Evolutionary conservation across 83 land plant genomes (phyloP).

Genomic region (Picea engelmannii): DNA sequence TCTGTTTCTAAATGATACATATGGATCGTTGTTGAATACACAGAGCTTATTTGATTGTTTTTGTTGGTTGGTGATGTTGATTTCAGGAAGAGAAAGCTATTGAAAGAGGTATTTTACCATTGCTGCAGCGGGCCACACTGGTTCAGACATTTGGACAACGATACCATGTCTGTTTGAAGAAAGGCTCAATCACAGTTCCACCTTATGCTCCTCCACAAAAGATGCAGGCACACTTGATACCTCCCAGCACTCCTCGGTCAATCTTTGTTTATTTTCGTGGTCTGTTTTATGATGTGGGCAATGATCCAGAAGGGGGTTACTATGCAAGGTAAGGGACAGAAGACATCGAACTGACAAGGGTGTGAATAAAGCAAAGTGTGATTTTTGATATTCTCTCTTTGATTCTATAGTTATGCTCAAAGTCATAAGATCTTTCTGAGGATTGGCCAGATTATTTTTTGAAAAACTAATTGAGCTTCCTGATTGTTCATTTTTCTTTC

Average conservation of each 20-base stretch:
- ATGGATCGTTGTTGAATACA: neutral
- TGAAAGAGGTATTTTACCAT: slow-evolving; percentile 72
- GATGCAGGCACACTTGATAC: slow-evolving; percentile 81
- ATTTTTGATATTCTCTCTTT: neutral
- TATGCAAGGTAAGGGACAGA: slow-evolving; percentile 72
- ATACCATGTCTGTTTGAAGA: slow-evolving; percentile 87
- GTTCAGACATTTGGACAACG: slow-evolving; percentile 88
- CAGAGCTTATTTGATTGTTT: slow-evolving; percentile 7
- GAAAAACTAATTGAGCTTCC: neutral
- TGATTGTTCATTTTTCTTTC: neutral
- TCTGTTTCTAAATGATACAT: neutral
- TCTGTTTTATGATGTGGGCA: slow-evolving; percentile 77
- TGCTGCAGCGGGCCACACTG: slow-evolving; percentile 78
- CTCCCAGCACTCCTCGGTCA: slow-evolving; percentile 77
- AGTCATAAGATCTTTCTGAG: neutral
- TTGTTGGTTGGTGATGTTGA: slow-evolving; percentile 9
- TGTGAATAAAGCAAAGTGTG: neutral
- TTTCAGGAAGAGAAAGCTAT: slow-evolving; percentile 84
- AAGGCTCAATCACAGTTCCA: slow-evolving; percentile 79
- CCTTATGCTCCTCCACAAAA: slow-evolving; percentile 93
- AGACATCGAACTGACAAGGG: no score
- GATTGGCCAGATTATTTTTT: slow-evolving; percentile 1
- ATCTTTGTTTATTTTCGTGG: slow-evolving; percentile 89
- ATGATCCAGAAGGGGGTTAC: slow-evolving; percentile 92
- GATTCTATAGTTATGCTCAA: neutral